These are phyloP conservation scores for Lepiota venenata DNA, from an alignment of 768 basidiomycete genomes.

Conservation along the genomic window DNA sequence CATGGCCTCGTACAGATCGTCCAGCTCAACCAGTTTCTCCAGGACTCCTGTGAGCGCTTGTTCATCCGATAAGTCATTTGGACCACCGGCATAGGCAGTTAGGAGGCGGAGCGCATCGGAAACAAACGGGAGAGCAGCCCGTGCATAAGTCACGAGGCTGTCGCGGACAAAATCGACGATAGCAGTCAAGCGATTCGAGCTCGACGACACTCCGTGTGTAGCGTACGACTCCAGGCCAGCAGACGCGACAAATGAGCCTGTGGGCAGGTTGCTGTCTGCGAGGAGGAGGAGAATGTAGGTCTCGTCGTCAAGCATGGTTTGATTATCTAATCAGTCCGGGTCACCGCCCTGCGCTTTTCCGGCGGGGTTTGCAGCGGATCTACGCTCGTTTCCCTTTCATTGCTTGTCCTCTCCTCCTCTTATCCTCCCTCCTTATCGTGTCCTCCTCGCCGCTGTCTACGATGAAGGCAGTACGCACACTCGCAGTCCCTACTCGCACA, in stretches of 20 bases:
- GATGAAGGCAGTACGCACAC: constrained; percentile 30
- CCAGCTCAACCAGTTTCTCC: constrained; percentile 50
- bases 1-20: constrained; percentile 78
- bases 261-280: constrained; percentile 92
- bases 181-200: constrained; percentile 38
- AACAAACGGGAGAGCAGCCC: constrained; percentile 75
- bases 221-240: constrained; percentile 88
- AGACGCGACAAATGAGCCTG: constrained; percentile 95
- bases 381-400: constrained; percentile 1
- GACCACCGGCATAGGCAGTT: constrained; percentile 16
- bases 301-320: constrained; percentile 38
- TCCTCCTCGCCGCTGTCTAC: neutral
- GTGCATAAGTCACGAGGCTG: constrained; percentile 76
- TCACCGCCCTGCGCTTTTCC: constrained; percentile 12
- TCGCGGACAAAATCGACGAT: constrained; percentile 64
- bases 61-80: constrained; percentile 7
- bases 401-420: neutral
- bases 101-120: constrained; percentile 60
- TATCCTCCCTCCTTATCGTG: constrained; percentile 1
- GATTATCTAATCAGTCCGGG: neutral
- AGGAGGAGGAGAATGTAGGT: constrained; percentile 75
- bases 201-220: constrained; percentile 76
- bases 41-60: constrained; percentile 28
- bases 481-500: neutral
- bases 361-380: constrained; percentile 19